A percentile compares a stretch with the other conserved stretches of the same genome.
Conservation (phyloP, 2,329 filamentous ascomycete species). For the Beauveria brongniartii region DNA sequence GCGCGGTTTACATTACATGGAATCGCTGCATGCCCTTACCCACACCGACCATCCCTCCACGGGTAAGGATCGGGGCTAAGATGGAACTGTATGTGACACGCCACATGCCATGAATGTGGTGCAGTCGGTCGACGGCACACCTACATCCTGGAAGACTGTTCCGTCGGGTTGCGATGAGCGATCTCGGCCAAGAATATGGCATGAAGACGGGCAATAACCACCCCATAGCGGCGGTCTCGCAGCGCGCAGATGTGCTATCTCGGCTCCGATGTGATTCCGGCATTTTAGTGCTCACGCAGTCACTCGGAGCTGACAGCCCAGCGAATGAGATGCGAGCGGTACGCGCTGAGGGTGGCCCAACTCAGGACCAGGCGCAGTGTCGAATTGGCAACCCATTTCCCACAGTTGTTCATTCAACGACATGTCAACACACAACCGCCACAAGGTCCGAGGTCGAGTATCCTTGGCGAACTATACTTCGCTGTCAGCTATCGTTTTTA, state of each 20-base stretch:
- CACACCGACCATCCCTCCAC: background rate
- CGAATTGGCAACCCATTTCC: background rate
- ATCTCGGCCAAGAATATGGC: background rate
- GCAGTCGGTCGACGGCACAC: background rate
- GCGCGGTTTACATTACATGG: background rate
- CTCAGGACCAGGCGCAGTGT: background rate
- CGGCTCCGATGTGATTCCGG: slow-evolving; percentile 8
- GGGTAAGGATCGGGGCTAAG: background rate
- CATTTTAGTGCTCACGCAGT: background rate
- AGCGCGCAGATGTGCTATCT: background rate
- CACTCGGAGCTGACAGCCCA: background rate
- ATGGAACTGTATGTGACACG: slow-evolving; percentile 1
- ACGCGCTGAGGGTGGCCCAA: background rate
- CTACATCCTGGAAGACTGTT: background rate
- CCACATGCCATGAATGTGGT: background rate
- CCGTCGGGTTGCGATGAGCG: background rate
- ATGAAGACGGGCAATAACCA: background rate
- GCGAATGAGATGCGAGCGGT: slow-evolving; percentile 5
- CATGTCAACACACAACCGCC: background rate
- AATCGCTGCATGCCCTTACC: background rate
- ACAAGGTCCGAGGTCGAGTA: background rate
- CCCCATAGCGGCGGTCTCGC: background rate
- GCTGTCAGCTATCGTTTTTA: background rate
- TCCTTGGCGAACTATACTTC: background rate
- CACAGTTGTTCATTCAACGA: background rate